Percentiles rank a stretch among this genome's conserved stretches.
Evolutionary conservation across 2,329 filamentous ascomycete genomes (phyloP).

Genomic region (Penicillium polonicum): DNA sequence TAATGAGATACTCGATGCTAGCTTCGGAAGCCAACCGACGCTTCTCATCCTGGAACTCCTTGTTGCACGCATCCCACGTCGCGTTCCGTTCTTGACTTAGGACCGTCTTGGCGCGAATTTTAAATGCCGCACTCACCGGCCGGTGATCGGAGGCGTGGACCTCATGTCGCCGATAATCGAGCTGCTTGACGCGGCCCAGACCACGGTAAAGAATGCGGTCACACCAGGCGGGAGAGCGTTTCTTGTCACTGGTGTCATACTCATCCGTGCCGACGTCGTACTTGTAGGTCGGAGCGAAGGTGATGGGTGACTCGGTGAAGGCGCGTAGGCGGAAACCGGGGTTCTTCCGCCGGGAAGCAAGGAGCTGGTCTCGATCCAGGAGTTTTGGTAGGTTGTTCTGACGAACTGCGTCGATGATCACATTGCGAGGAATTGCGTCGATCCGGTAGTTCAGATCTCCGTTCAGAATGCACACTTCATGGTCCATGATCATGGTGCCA

Average conservation of each 20-base stretch:
- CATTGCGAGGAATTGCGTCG: conserved; percentile 92
- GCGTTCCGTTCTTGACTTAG: conserved; percentile 63
- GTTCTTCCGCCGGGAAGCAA: conserved; percentile 84
- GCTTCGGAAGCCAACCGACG: conserved; percentile 67
- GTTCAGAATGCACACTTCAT: conserved; percentile 95
- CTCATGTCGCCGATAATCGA: conserved; percentile 86
- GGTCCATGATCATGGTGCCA: conserved; percentile 89
- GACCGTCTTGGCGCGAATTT: conserved; percentile 80
- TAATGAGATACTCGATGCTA: conserved; percentile 64
- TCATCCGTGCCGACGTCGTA: conserved; percentile 94
- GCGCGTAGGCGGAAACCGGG: conserved; percentile 83
- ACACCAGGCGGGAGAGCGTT: conserved; percentile 92
- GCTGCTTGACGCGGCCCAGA: conserved; percentile 75
- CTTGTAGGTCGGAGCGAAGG: conserved; percentile 95
- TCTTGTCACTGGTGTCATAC: conserved; percentile 94
- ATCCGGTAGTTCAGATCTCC: conserved; percentile 98
- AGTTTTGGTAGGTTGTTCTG: conserved; percentile 79
- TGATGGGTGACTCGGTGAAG: conserved; percentile 87
- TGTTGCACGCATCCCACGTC: conserved; percentile 71
- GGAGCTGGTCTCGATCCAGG: conserved; percentile 87
- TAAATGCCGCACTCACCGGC: conserved; percentile 83
- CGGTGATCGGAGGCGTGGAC: conserved; percentile 88
- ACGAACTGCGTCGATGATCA: conserved; percentile 81
- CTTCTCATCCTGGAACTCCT: conserved; percentile 71
- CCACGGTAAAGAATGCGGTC: conserved; percentile 88